Evolutionary conservation across 176 grass and related monocot genomes (phyloP), one percentile per base, ranked within the genome.

Genomic region (Aegilops longissima): DNA sequence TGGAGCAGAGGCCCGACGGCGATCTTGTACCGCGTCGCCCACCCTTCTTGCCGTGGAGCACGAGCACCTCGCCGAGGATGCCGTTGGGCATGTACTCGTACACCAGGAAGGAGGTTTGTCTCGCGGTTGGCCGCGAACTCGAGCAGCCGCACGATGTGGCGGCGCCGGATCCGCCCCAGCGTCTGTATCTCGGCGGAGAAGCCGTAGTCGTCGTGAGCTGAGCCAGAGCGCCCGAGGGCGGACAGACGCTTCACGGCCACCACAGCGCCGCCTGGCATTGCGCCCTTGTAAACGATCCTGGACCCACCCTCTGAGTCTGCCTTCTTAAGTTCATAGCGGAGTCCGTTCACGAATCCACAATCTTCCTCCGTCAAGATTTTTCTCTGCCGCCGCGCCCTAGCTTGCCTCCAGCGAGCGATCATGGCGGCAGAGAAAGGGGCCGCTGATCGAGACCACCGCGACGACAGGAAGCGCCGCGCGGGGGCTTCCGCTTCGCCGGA

Each of bases 51-150:
- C 95, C 95, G 6, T 98, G 92, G 31, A 31, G 31, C 31, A 31
- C 31, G 66, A 98, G 87, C 70, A 98, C 89, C 87, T 98, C 95
- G 5, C 95, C 95, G 18, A 98, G 86, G 82, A 93, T 98, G 30
- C 95, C 95, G 78, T 95, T 98, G 0, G 93, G 95, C 95, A 98
- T 95, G 89, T 98, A 95, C 83, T 95, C 91, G 68, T 98, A 98
- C 40, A 98, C 91, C 77, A 98, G 89, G 30, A 31, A 31, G 87
- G 23, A 98, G 80, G 80, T 98, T 98, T 8, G 80, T 98, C 81
- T 88, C 91, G 4, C 85, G 80, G 89, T 98, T 98, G 12, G 93
- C 81, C 17, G 89, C 92, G 86, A 93, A 95, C 4, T 91, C 95
- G 1, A 98, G 89, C 31, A 98, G 87, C 33, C 95, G 92, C 70